A percentile compares a stretch with the other conserved stretches of the same genome.
Evolutionary conservation across 345 rosid species (phyloP).

Genomic region (Pistacia integerrima): DNA sequence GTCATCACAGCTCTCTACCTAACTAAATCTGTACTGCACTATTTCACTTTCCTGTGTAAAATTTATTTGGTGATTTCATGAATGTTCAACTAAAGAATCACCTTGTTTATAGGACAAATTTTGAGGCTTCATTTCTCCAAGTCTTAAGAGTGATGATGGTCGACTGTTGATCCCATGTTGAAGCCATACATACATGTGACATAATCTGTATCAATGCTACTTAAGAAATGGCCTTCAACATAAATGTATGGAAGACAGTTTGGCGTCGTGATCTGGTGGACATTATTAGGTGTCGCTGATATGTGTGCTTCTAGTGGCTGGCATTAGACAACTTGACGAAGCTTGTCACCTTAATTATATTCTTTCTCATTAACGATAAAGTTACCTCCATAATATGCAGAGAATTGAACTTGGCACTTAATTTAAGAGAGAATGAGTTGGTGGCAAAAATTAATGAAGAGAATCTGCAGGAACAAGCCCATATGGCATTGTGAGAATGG

Average conservation of each 20-base stretch:
- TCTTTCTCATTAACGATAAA: not conserved
- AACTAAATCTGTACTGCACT: not conserved
- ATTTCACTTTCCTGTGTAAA: no score
- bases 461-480: conserved; percentile 7
- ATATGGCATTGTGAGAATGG: conserved; percentile 4
- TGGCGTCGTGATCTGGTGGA: not conserved
- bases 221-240: not conserved
- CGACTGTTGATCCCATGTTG: not conserved
- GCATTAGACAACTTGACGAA: conserved; percentile 4
- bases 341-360: not conserved
- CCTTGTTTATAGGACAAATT: not conserved
- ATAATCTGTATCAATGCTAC: not conserved
- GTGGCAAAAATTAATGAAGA: not conserved
- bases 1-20: conserved; percentile 3
- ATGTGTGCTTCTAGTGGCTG: not conserved
- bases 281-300: conserved; percentile 15
- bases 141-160: not conserved
- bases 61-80: not conserved
- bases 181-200: not conserved
- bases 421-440: conserved; percentile 13
- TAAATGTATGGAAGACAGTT: conserved; percentile 3
- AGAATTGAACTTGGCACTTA: conserved; percentile 11
- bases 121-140: not conserved
- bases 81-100: not conserved
- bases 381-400: not conserved